Percentiles rank a stretch among this genome's conserved stretches.
These are phyloP conservation scores for Decorospora gaudefroyi DNA, from an alignment of 2,329 filamentous ascomycete species.

Conservation along the genomic window DNA sequence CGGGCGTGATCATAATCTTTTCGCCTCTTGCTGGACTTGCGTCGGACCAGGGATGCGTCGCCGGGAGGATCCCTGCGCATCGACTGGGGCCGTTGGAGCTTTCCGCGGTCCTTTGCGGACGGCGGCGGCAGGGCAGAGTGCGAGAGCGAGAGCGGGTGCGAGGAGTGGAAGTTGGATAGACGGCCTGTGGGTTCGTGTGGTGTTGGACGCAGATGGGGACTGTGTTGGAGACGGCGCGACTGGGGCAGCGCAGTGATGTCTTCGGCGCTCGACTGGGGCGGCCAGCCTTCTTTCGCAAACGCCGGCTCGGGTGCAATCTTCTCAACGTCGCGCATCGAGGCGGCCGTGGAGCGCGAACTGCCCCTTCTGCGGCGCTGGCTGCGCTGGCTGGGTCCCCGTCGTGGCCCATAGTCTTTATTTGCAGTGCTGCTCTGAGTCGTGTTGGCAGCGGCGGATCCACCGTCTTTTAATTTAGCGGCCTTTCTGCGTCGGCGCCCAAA, in stretches of 20 bases:
- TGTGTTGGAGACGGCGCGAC: slow-evolving; percentile 49
- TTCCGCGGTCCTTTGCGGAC: slow-evolving; percentile 50
- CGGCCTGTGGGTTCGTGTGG: slow-evolving; percentile 49
- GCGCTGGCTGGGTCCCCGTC: slow-evolving; percentile 33
- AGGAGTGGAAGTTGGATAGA: slow-evolving; percentile 53
- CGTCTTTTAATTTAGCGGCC: slow-evolving; percentile 57
- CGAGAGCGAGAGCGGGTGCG: no score
- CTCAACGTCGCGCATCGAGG: slow-evolving; percentile 40
- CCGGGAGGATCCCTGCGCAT: slow-evolving; percentile 63
- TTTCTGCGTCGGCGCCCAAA: slow-evolving; percentile 76
- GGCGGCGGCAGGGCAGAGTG: slow-evolving; percentile 43
- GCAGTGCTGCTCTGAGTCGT: slow-evolving; percentile 28
- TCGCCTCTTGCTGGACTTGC: slow-evolving; percentile 73
- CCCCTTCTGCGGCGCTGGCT: slow-evolving; percentile 38
- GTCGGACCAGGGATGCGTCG: slow-evolving; percentile 62
- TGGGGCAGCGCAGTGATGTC: slow-evolving; percentile 55
- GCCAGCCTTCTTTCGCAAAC: slow-evolving; percentile 17
- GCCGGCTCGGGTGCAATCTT: slow-evolving; percentile 28
- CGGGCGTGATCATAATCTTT: slow-evolving; percentile 68
- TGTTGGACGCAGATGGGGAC: slow-evolving; percentile 55
- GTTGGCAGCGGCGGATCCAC: slow-evolving; percentile 50
- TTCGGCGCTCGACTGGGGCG: slow-evolving; percentile 46
- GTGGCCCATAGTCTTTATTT: no score
- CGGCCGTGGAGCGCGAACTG: slow-evolving; percentile 37
- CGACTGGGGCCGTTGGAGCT: slow-evolving; percentile 54